phyloP scores from a whole-genome alignment of 164 flowering plant genomes.

The Annona cherimola region DNA sequence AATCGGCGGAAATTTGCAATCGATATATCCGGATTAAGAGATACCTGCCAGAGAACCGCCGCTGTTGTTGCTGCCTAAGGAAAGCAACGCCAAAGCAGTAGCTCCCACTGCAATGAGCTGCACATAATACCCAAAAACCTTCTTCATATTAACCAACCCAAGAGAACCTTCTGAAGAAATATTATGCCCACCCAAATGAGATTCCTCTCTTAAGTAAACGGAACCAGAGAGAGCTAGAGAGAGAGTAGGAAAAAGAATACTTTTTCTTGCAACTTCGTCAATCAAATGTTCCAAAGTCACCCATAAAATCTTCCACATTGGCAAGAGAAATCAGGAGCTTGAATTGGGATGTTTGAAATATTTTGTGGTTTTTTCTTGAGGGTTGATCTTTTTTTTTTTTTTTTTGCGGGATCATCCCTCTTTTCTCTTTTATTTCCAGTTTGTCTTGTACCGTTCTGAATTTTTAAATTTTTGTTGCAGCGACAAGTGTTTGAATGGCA shows the following conservation, averaged over 20 bases:
- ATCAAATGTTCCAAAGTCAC: conserved; percentile 2
- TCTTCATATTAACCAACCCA: conserved; percentile 20
- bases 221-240: neutral
- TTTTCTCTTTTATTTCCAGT: neutral
- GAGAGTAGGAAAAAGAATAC: neutral
- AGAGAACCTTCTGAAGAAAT: neutral
- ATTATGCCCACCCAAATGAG: neutral
- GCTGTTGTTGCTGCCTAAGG: conserved; percentile 5
- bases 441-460: neutral
- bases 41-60: neutral
- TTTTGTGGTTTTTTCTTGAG: neutral
- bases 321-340: conserved; percentile 15
- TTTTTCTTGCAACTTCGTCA: neutral
- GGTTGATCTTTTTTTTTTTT: neutral
- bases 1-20: neutral
- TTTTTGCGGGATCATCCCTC: neutral
- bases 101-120: conserved; percentile 24
- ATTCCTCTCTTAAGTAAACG: neutral
- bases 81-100: conserved; percentile 17
- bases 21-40: neutral
- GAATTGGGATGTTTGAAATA: conserved; percentile 6
- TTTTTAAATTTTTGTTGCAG: neutral
- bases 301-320: conserved; percentile 24
- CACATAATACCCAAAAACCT: conserved; percentile 25
- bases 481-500: neutral